Base-by-base conservation (phyloP, 176 grass and related monocot genomes). In the Aegilops speltoides region DNA sequence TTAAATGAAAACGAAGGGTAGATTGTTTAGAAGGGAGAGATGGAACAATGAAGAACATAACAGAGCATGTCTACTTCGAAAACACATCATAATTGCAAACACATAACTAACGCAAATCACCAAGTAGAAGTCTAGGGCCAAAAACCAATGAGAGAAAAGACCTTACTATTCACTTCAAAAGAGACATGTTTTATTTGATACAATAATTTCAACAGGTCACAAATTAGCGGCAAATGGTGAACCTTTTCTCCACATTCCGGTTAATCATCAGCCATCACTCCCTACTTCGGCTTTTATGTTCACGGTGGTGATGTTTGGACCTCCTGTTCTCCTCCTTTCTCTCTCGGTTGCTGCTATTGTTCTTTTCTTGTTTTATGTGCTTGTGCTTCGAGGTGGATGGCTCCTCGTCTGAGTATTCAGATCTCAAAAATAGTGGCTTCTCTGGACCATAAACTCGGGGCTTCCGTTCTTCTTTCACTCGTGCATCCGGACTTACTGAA, bases 371-470 rank as follows among this genome's bases (percentile, higher is more conserved):
- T 85, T 82, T 77, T 67, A 46, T 29, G 63, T 65, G 40, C 73
- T 25, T 32, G 12, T 46, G 38, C 83, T 83, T 52, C 9, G 69
- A 57, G 32, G 37, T 63, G 46, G 31, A 88, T 52, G 77, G 48
- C 59, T 77, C 78, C 60, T 65, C 61, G n/a, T 20, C 63, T 25
- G n/a, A 36, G 56, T 64, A 76, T 22, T 79, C 66, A 23, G 68
- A 88, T 90, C 69, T 90, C 10, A 88, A 28, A 85, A 80, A 86
- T 40, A 22, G 28, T 41, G 88, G 86, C 77, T 87, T 91, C 26
- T 91, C 86, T 38, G 81, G 91, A 68, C 84, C 89, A 82, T 85
- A 71, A 86, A 89, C 33, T 26, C 73, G 82, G 16, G 12, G 26
- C 33, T 73, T 78, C 34, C 57, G 26, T 14, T 86, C 79, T 85